Evolutionary conservation across 495 filamentous ascomycete species (phyloP).

Genomic region (Corynascus novoguineensis): DNA sequence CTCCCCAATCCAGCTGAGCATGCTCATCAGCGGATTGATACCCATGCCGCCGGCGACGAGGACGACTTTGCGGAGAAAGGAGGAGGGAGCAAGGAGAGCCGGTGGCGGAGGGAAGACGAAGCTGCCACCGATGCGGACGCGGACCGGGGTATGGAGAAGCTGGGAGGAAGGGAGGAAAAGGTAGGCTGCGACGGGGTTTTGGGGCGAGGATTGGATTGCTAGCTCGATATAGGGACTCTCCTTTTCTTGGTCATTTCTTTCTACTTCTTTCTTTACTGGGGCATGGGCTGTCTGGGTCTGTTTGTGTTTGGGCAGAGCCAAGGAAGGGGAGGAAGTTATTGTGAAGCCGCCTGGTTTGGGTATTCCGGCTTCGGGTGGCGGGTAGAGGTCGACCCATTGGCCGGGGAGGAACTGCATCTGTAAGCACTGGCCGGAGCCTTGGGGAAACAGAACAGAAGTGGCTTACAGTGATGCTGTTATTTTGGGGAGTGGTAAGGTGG

Average conservation of each 20-base stretch:
- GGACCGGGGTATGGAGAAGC: conserved; percentile 54
- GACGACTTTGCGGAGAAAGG: conserved; percentile 50
- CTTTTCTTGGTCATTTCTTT: neutral
- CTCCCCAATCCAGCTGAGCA: conserved; percentile 37
- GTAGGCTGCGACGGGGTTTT: conserved; percentile 57
- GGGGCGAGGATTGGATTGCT: conserved; percentile 26
- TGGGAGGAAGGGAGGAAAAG: conserved; percentile 46
- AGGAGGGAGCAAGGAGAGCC: conserved; percentile 31
- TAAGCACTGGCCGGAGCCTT: neutral
- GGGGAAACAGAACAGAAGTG: neutral
- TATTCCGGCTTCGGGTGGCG: conserved; percentile 59
- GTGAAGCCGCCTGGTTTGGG: conserved; percentile 76
- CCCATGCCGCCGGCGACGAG: conserved; percentile 82
- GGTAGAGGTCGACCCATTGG: conserved; percentile 86
- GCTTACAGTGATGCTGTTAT: conserved; percentile 9
- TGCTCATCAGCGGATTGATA: conserved; percentile 61
- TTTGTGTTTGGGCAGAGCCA: conserved; percentile 23
- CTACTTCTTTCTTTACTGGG: neutral
- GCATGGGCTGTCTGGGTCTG: neutral
- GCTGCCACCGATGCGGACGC: conserved; percentile 69
- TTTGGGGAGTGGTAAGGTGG: conserved; percentile 27
- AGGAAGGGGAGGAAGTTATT: conserved; percentile 68
- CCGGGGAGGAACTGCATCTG: conserved; percentile 67
- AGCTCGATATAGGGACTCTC: conserved; percentile 21
- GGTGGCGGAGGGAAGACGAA: conserved; percentile 76